Evolutionary conservation across 805 yeast genomes (phyloP), one percentile per base, ranked within the genome.

Genomic region (Kuraishia capsulata): DNA sequence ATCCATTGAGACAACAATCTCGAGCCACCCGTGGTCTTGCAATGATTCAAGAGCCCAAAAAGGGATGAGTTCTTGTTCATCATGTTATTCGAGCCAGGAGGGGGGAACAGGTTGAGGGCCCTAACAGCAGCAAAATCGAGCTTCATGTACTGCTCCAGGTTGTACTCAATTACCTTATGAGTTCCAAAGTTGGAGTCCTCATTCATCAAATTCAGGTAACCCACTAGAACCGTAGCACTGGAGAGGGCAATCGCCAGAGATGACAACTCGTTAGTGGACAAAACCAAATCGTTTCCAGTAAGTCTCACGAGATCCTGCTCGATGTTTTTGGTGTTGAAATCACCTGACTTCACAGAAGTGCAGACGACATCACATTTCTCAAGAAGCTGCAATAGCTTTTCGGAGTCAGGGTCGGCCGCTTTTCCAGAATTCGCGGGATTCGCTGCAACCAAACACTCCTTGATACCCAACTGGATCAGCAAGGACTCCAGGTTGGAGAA

Each of bases 1-100:
- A 92, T 68, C 98, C 98, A 92, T 52, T 87, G 96, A 13, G 92
- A 79, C 20, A 92, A 69, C 37, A 89, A 61, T 45, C 97, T 71
- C 1, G 90, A 66, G 5, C 99, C 99, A n/a, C 92, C 87, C 2
- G 77, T 70, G 3, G 95, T 81, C 50, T 84, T 87, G 65, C 97
- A 90, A 48, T 80, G 77, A 64, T 92, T 90, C 49, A 92, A 64
- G 33, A 92, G 67, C 20, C 94, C 96, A 54, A 75, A 89, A 31
- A 92, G 61, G 8, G 94, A 82, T 3, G 63, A 50, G 18, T 53
- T 55, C 35, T 54, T 56, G 40, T 51, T 48, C 65, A 65, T 62
- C 0, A 76, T 56, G 43, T 73, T 70, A 48, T 65, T 64, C 18
- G 68, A 66, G 39, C 59, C 51, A 5, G 66, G 60, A 3, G 65